Evolutionary conservation across 441 rosid species (phyloP).

Genomic region (Corymbia calophylla): DNA sequence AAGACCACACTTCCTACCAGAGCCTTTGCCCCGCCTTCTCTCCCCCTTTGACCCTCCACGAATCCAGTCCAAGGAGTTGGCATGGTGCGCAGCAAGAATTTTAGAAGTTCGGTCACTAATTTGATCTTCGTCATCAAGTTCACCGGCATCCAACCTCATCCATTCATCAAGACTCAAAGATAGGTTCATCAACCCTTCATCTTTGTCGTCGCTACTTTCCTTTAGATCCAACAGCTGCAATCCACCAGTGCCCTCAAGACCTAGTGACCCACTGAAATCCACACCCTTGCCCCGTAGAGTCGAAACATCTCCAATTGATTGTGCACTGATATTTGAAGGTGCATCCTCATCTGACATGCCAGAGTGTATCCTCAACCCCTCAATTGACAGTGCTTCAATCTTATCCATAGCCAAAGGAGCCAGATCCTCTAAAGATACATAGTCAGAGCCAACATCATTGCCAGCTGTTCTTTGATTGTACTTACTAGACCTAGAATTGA

Average conservation of each 20-base stretch:
- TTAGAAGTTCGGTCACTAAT: slow-evolving; percentile 78
- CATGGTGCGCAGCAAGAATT: slow-evolving; percentile 92
- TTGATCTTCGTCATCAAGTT: slow-evolving; percentile 60
- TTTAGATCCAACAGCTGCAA: slow-evolving; percentile 68
- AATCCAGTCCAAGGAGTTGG: slow-evolving; percentile 55
- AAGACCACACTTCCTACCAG: slow-evolving; percentile 65
- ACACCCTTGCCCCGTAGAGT: slow-evolving; percentile 61
- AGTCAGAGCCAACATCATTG: slow-evolving; percentile 42
- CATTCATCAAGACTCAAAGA: slow-evolving; percentile 91
- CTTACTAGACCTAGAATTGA: slow-evolving; percentile 28
- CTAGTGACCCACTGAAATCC: slow-evolving; percentile 44
- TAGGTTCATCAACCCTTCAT: slow-evolving; percentile 80
- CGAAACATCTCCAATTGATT: slow-evolving; percentile 56
- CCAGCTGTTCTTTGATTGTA: slow-evolving; percentile 24
- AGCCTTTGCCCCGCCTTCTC: slow-evolving; percentile 44
- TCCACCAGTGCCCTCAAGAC: slow-evolving; percentile 81
- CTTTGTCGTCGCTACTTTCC: slow-evolving; percentile 35
- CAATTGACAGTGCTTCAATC: slow-evolving; percentile 92
- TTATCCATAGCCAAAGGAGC: slow-evolving; percentile 96
- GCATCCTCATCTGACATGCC: slow-evolving; percentile 72
- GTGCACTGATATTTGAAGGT: slow-evolving; percentile 61
- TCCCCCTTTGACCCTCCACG: slow-evolving; percentile 72
- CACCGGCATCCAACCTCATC: slow-evolving; percentile 92
- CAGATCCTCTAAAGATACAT: slow-evolving; percentile 84
- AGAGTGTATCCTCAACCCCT: slow-evolving; percentile 86